Conservation (phyloP, 2,329 filamentous ascomycete species). For the Pyrenophora tritici-repentis region DNA sequence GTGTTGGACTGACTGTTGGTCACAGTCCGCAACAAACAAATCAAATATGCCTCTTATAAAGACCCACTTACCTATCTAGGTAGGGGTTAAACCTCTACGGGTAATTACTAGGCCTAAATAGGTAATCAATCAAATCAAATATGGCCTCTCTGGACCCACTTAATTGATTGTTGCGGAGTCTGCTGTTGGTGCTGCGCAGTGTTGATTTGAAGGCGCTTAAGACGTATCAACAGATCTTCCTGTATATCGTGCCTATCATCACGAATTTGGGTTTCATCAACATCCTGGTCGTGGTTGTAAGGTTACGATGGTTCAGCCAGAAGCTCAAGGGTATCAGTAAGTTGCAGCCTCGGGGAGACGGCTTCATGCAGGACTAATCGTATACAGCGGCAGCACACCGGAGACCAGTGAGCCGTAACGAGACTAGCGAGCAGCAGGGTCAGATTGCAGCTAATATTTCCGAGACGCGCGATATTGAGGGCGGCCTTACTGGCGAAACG, state of each 20-base stretch:
- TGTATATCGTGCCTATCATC: conserved; percentile 43
- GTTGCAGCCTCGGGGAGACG: background rate
- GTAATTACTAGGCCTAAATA: too few species aligned
- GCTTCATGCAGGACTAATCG: background rate
- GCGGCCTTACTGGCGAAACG: conserved; percentile 9
- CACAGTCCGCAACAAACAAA: too few species aligned
- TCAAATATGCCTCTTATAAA: too few species aligned
- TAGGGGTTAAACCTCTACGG: too few species aligned
- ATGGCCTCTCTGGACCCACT: too few species aligned
- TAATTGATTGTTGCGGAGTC: too few species aligned
- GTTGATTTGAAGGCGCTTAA: conserved; percentile 55
- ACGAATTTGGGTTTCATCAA: conserved; percentile 51
- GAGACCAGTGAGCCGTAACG: background rate
- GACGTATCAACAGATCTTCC: conserved; percentile 56
- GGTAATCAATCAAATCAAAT: too few species aligned
- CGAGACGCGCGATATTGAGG: conserved; percentile 7
- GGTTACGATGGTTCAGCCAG: conserved; percentile 98
- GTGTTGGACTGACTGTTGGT: background rate
- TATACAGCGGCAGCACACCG: conserved; percentile 63
- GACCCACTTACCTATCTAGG: too few species aligned
- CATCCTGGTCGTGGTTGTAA: conserved; percentile 82
- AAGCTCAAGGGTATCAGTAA: conserved; percentile 82
- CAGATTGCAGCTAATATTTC: background rate
- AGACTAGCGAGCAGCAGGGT: background rate
- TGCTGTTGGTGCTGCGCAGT: conserved; percentile 30